Evolutionary conservation across 306 rosid species (phyloP).

Genomic region (Sicyos edulis): DNA sequence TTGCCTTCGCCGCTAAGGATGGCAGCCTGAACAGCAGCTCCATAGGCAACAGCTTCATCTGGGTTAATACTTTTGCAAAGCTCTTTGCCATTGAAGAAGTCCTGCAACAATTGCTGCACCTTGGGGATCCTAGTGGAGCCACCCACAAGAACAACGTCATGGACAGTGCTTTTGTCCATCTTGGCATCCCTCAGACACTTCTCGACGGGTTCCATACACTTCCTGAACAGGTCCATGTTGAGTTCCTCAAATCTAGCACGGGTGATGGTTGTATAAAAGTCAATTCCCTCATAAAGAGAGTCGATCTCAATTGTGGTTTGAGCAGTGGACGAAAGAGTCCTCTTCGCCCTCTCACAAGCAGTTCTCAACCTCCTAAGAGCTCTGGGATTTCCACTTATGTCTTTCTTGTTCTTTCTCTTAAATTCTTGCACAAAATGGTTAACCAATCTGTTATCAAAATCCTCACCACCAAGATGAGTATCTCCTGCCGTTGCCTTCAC

Average conservation of each 20-base stretch:
- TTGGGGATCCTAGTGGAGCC: conserved; percentile 71
- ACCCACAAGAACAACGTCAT: conserved; percentile 64
- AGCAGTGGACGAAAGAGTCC: no score
- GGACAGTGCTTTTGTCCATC: conserved; percentile 55
- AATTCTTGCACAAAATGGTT: conserved; percentile 66
- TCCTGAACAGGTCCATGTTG: conserved; percentile 62
- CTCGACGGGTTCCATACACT: conserved; percentile 70
- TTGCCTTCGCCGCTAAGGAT: conserved; percentile 61
- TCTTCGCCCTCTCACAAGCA: no score
- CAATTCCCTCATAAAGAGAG: no score
- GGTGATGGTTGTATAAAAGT: no score
- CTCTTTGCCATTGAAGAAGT: conserved; percentile 62
- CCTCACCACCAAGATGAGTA: conserved; percentile 71
- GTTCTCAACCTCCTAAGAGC: conserved; percentile 53
- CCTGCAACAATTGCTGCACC: conserved; percentile 60
- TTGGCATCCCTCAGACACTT: conserved; percentile 64
- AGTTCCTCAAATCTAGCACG: conserved; percentile 70
- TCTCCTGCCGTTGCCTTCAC: conserved; percentile 74
- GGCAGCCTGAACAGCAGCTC: conserved; percentile 71
- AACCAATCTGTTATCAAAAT: conserved; percentile 63
- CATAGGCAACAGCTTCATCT: conserved; percentile 69
- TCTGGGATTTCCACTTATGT: conserved; percentile 49
- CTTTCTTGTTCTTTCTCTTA: conserved; percentile 62
- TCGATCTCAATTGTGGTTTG: no score
- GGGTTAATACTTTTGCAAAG: conserved; percentile 74